Conservation (phyloP, 1,139 yeast genomes). For the Candida mesenterica region DNA sequence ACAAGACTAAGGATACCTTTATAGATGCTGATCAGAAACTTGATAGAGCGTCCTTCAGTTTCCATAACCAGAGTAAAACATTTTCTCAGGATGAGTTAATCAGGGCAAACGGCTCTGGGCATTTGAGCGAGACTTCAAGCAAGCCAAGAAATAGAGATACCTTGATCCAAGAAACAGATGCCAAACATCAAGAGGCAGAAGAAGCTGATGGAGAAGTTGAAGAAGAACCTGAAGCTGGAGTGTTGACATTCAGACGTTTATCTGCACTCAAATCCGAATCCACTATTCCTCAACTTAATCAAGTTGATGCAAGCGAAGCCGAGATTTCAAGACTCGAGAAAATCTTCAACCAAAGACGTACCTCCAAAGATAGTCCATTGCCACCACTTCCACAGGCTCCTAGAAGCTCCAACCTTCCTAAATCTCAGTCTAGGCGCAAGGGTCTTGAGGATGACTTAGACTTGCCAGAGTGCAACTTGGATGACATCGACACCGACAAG, state of each 20-base stretch:
- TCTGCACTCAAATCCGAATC: constrained; percentile 1
- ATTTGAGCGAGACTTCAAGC: background rate
- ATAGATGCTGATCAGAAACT: constrained; percentile 13
- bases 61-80: constrained; percentile 4
- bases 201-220: background rate
- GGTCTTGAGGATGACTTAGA: constrained; percentile 4
- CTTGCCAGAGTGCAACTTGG: constrained; percentile 17
- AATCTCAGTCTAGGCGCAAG: background rate
- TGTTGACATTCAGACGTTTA: background rate
- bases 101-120: constrained; percentile 3
- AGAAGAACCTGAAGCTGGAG: background rate
- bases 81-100: constrained; percentile 8
- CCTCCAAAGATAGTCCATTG: constrained; percentile 8
- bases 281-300: background rate
- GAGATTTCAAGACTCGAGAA: background rate
- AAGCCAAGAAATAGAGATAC: background rate
- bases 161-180: background rate
- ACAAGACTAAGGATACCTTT: constrained; percentile 15
- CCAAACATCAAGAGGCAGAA: background rate
- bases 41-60: constrained; percentile 2
- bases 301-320: too few relatives aligned
- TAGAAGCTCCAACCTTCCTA: background rate
- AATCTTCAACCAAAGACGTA: constrained; percentile 1
- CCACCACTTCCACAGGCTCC: constrained; percentile 8
- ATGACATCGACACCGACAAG: constrained; percentile 11